A percentile compares a stretch with the other conserved stretches of the same genome.
Evolutionary conservation across 139 green algal genomes (phyloP).

Genomic region (Tetraselmis chui): DNA sequence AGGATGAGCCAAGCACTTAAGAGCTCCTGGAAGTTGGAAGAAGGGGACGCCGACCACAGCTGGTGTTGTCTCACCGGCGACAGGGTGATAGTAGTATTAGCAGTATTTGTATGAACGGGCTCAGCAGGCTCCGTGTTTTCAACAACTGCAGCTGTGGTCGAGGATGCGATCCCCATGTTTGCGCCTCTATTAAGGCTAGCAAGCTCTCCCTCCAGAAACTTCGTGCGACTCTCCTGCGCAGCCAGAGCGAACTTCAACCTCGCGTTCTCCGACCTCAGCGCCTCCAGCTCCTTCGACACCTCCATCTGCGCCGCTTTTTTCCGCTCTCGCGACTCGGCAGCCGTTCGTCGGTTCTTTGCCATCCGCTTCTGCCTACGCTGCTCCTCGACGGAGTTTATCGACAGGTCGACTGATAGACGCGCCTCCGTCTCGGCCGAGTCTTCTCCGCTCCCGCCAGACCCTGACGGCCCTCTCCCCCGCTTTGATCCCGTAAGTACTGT

Average conservation of each 20-base stretch:
- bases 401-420: background rate
- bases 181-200: background rate
- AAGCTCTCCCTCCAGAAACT: background rate
- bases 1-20: background rate
- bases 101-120: background rate
- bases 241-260: background rate
- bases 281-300: background rate
- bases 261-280: background rate
- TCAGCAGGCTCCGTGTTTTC: background rate
- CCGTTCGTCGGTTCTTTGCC: background rate
- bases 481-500: background rate
- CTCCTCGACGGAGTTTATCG: background rate
- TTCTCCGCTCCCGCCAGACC: background rate
- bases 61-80: background rate
- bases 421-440: background rate
- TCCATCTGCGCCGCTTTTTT: background rate
- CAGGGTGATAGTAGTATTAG: background rate
- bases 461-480: no score
- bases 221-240: background rate
- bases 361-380: background rate
- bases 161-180: background rate
- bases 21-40: background rate
- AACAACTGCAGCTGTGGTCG: background rate
- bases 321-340: background rate
- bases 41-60: background rate